Percentiles rank a stretch among this genome's conserved stretches.
Conservation (phyloP, 78 protist genomes). For the Dictyostelium purpureum region DNA sequence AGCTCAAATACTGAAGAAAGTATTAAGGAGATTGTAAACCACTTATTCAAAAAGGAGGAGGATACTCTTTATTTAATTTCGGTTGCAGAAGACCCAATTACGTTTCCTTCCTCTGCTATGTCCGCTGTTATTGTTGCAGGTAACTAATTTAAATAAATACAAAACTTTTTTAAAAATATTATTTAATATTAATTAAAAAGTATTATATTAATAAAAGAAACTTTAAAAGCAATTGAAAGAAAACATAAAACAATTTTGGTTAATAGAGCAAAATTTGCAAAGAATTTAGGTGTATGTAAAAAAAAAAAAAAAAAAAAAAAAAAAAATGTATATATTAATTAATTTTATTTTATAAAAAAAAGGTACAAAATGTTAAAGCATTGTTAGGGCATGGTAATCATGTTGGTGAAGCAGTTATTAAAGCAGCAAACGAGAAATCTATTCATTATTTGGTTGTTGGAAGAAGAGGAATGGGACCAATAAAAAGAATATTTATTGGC, state of each 20-base stretch:
- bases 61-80: conserved; percentile 38
- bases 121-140: conserved; percentile 49
- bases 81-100: conserved; percentile 19
- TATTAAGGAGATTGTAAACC: conserved; percentile 10
- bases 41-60: conserved; percentile 25
- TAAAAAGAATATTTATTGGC: conserved; percentile 77
- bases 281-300: conserved; percentile 28
- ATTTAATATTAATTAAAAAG: not conserved
- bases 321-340: too few species aligned
- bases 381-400: conserved; percentile 66
- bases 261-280: conserved; percentile 9
- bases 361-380: conserved; percentile 39
- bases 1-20: not conserved
- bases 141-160: not conserved
- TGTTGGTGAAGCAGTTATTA: conserved; percentile 57
- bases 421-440: conserved; percentile 55
- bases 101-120: conserved; percentile 51
- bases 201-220: not conserved
- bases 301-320: too few species aligned
- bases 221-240: conserved; percentile 52
- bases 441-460: conserved; percentile 72
- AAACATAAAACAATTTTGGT: conserved; percentile 20
- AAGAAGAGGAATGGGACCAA: conserved; percentile 71
- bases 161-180: not conserved
- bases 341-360: too few species aligned